Evolutionary conservation across 306 rosid genomes (phyloP), one percentile per base, ranked within the genome.

Genomic region (Lathyrus aphaca): DNA sequence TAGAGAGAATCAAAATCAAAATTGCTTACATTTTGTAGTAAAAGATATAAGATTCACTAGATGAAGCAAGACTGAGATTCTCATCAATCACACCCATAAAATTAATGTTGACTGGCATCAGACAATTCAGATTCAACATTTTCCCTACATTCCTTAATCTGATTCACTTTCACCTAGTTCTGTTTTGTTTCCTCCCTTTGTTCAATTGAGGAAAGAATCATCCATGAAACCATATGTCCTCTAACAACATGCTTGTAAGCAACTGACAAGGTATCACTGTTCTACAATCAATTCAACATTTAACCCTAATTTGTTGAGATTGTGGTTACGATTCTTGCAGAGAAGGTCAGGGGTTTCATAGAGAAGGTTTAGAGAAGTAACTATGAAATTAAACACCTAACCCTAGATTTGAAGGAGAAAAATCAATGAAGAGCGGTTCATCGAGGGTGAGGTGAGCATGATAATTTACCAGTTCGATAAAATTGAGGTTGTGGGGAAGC

Each of bases 191-290:
- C 90, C 71, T 85, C 87, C 71, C 77, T 82, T 70, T 80, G 83
- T 71, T 85, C 85, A 13, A 85, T 75, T 29, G 87, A 85, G 1
- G 87, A 85, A 13, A 85, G 69, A 3, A 86, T 83, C 79, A 85
- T 86, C 90, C 90, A 83, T 12, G 90, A 86, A 3, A 85, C 90
- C 59, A 85, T 80, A 32, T 84, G 85, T 69, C 75, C 85, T 21
- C 87, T 85, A 2, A 86, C 81, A 11, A 83, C 82, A 35, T 86
- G 80, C 81, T 83, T 86, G 80, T 78, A 86, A 68, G 82, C 84
- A 17, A 80, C 87, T 3, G 86, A 80, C 0, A 83, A 86, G 86
- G 66, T 86, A 80, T 13, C 90, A 39, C 76, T 86, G 87, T 69
- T 86, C 90, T 8, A 82, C 75, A 8, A 80, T 86, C 59, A 86